These are phyloP conservation scores for Diaporthe eres DNA, from an alignment of 2,329 filamentous ascomycete species.

Conservation along the genomic window DNA sequence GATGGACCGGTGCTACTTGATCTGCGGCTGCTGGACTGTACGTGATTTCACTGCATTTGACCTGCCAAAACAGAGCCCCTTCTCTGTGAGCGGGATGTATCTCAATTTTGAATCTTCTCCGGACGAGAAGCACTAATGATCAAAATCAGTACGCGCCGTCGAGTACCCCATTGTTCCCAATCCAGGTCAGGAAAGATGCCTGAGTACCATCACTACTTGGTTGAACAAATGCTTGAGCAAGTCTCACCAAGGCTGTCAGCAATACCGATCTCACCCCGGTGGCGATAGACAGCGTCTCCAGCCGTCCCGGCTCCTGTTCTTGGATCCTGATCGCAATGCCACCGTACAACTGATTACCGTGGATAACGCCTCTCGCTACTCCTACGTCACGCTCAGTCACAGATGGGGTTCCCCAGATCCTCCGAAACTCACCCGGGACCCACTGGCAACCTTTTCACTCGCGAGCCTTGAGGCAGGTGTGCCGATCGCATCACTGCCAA, in stretches of 20 bases:
- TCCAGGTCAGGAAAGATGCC: neutral
- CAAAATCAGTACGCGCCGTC: neutral
- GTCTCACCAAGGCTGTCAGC: neutral
- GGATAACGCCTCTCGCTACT: neutral
- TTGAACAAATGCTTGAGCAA: neutral
- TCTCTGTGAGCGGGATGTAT: neutral
- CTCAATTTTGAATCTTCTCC: neutral
- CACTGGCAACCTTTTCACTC: neutral
- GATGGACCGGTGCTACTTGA: neutral
- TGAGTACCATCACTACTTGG: neutral
- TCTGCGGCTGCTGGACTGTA: neutral
- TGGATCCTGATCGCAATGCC: neutral
- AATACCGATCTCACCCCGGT: neutral
- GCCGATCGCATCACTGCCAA: neutral
- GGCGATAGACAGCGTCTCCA: neutral
- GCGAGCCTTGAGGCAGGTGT: conserved; percentile 11
- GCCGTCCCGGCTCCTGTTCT: neutral
- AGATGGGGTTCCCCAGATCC: conserved; percentile 12
- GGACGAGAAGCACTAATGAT: neutral
- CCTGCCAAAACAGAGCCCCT: neutral
- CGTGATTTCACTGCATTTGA: neutral
- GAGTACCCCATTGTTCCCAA: neutral
- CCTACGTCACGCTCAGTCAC: conserved; percentile 26
- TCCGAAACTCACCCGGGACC: conserved; percentile 6
- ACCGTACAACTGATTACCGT: neutral